A percentile compares a stretch with the other conserved stretches of the same genome.
Conservation (phyloP, 2,329 filamentous ascomycete species). For the Fusarium miscanthi region DNA sequence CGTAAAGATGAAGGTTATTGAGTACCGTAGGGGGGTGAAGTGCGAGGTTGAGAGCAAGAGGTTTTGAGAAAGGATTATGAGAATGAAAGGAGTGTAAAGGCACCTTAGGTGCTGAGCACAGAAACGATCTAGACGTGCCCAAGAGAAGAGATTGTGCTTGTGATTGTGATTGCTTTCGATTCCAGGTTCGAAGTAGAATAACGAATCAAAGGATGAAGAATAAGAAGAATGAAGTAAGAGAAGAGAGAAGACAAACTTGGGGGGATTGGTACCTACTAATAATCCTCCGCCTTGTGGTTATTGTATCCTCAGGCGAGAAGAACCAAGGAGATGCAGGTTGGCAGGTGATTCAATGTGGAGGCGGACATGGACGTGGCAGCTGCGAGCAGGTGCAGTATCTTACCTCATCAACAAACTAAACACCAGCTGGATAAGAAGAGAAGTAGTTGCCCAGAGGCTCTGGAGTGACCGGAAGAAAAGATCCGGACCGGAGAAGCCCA, state of each 20-base stretch:
- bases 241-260: background rate
- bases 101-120: conserved; percentile 22
- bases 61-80: conserved; percentile 21
- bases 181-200: conserved; percentile 27
- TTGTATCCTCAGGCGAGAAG: conserved; percentile 40
- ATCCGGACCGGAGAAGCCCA: background rate
- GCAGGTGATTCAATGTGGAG: conserved; percentile 32
- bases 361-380: conserved; percentile 38
- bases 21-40: conserved; percentile 6
- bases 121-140: conserved; percentile 24
- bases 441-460: background rate
- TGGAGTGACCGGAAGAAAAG: conserved; percentile 16
- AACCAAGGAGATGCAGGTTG: conserved; percentile 7
- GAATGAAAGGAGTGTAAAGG: conserved; percentile 32
- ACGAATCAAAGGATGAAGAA: conserved; percentile 35
- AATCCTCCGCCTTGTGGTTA: background rate
- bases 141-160: background rate
- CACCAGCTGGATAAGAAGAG: background rate
- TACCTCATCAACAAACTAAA: background rate
- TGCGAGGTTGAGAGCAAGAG: conserved; percentile 1
- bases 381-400: conserved; percentile 34
- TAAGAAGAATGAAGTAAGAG: conserved; percentile 19
- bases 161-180: conserved; percentile 30
- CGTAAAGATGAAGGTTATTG: conserved; percentile 8
- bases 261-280: conserved; percentile 4